Conservation (phyloP, 2,329 filamentous ascomycete genomes). For the Trichoderma atroviride region DNA sequence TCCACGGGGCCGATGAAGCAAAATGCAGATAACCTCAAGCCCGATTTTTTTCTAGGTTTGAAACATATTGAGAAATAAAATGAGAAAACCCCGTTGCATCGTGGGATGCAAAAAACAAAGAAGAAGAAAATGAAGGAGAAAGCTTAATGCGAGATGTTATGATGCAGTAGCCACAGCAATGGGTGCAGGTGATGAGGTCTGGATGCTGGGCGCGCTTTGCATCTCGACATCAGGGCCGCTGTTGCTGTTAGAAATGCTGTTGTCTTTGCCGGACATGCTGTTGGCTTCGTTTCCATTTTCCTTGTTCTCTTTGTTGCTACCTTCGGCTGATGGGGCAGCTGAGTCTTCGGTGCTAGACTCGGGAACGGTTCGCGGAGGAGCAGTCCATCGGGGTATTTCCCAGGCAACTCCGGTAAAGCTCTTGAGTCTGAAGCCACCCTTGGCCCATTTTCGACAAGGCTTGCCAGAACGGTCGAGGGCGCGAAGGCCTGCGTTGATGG, state of each 20-base stretch:
- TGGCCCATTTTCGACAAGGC: conserved; percentile 89
- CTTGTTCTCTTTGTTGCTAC: conserved; percentile 64
- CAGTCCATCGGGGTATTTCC: conserved; percentile 81
- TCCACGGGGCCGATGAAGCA: conserved; percentile 8
- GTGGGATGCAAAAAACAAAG: background rate
- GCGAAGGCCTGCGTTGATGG: conserved; percentile 94
- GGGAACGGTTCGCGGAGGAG: conserved; percentile 61
- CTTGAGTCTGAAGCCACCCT: conserved; percentile 80
- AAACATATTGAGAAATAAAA: background rate
- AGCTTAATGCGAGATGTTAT: conserved; percentile 21
- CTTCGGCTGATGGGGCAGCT: conserved; percentile 49
- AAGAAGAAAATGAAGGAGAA: background rate
- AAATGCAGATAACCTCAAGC: conserved; percentile 2
- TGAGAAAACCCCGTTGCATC: background rate
- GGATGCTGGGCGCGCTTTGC: conserved; percentile 53
- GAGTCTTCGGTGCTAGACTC: conserved; percentile 53
- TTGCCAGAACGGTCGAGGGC: conserved; percentile 91
- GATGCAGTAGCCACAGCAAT: conserved; percentile 52
- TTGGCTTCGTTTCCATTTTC: conserved; percentile 58
- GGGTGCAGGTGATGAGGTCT: conserved; percentile 56
- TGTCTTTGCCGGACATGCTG: conserved; percentile 49
- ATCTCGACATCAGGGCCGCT: conserved; percentile 55
- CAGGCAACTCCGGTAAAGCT: conserved; percentile 88
- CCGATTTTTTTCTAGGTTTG: conserved; percentile 22
- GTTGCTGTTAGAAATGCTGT: conserved; percentile 52